Conservation (phyloP, 176 grass and related monocot species). For the Oryza nivara region DNA sequence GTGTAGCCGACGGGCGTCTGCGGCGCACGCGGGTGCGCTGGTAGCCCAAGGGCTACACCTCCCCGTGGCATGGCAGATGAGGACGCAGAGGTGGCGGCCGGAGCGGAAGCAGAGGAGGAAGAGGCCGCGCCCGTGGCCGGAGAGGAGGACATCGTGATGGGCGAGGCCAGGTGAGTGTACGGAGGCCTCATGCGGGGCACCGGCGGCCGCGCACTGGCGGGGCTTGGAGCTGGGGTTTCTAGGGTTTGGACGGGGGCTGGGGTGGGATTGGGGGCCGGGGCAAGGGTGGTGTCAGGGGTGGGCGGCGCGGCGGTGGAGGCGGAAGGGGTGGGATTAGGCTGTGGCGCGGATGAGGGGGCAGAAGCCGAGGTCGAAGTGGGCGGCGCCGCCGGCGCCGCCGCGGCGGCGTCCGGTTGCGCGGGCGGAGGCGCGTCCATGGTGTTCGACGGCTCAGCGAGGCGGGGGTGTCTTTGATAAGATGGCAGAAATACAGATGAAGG, state of each 20-base stretch:
- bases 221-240: slow-evolving; percentile 20
- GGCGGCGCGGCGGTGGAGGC: not conserved
- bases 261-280: slow-evolving; percentile 20
- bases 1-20: slow-evolving; percentile 54
- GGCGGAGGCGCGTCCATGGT: slow-evolving; percentile 45
- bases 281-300: slow-evolving; percentile 23
- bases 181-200: slow-evolving; percentile 52
- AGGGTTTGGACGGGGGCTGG: slow-evolving; percentile 48
- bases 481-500: not conserved
- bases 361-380: slow-evolving; percentile 24
- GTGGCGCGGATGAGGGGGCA: slow-evolving; percentile 15
- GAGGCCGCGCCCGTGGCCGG: slow-evolving; percentile 35
- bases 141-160: slow-evolving; percentile 55
- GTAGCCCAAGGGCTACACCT: slow-evolving; percentile 47
- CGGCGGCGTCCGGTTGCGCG: slow-evolving; percentile 29
- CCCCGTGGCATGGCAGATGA: slow-evolving; percentile 46
- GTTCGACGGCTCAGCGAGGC: slow-evolving; percentile 28
- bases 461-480: too few relatives aligned
- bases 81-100: slow-evolving; percentile 23
- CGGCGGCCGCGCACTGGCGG: slow-evolving; percentile 26
- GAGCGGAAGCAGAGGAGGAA: slow-evolving; percentile 25
- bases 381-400: slow-evolving; percentile 5
- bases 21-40: slow-evolving; percentile 51
- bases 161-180: slow-evolving; percentile 47
- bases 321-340: slow-evolving; percentile 14